Evolutionary conservation across 805 yeast genomes (phyloP), one percentile per base, ranked within the genome.

Genomic region (Saccharomycopsis synnaedendra): DNA sequence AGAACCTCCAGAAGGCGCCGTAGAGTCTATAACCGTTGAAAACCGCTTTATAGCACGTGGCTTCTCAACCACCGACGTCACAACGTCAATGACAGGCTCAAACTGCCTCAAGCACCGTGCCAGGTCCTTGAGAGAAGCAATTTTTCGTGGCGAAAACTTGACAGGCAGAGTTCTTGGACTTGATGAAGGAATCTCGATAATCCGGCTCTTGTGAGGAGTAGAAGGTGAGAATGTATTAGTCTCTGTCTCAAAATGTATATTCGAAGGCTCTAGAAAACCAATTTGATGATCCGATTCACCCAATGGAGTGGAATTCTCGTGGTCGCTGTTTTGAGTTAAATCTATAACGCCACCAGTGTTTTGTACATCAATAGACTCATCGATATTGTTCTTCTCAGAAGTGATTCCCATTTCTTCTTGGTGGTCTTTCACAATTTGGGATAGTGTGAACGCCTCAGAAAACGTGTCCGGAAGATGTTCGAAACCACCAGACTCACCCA

Each of bases 101-200:
- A 19, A 19, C 19, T 19, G 19, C 19, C 19, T 19, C 19, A 19
- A 19, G 19, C 19, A 19, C 19, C 19, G 19, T 19, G 19, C 19
- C 19, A 19, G 19, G 2, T 19, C 19, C 19, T 19, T 19, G 2
- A 19, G 19, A 19, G 19, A 19, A 19, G 19, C 19, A 19, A 19
- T 19, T 19, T 19, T 19, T 19, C 19, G 19, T 19, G 19, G 19
- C 19, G 52, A 46, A 5, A 49, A 29, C 19, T 45, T 39, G 9
- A 51, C 41, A 6, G 54, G 54, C 4, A 52, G 49, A 7, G 41
- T 44, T 30, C 53, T 43, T 39, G 54, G 54, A 27, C 52, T 46
- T 19, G 54, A 51, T 7, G 48, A 45, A 11, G 54, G 54, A 11
- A 51, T 38, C 32, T 47, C 48, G 8, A 43, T 33, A 1, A 43